Conservation (phyloP, 495 filamentous ascomycete species). For the Glonium stellatum region DNA sequence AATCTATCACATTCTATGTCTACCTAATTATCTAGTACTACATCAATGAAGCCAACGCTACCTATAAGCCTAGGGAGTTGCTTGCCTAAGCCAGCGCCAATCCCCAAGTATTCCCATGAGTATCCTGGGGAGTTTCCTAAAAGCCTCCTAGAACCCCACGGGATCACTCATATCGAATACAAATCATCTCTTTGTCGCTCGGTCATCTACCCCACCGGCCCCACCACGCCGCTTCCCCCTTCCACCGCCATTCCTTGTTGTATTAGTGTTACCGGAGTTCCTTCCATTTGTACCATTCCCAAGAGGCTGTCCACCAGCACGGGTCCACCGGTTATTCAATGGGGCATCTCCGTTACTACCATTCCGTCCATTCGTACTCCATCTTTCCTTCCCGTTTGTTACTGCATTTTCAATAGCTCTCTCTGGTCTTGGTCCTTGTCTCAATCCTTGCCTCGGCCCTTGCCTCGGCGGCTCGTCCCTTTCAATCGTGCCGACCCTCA, state of each 20-base stretch:
- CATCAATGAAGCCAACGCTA: too few species aligned
- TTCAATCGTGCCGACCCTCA: conserved; percentile 9
- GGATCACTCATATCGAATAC: too few species aligned
- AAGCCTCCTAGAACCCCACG: too few species aligned
- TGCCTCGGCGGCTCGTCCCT: background rate
- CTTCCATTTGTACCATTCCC: background rate
- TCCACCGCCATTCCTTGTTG: background rate
- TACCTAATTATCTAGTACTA: too few species aligned
- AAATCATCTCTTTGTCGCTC: background rate
- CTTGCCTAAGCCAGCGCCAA: too few species aligned
- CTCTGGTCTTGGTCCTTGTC: background rate
- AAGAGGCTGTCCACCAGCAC: background rate
- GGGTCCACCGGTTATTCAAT: too few species aligned
- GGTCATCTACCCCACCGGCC: background rate
- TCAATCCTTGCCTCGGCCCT: background rate
- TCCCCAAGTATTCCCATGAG: too few species aligned
- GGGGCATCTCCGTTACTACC: too few species aligned
- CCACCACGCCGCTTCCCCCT: background rate
- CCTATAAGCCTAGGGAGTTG: too few species aligned
- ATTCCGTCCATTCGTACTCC: background rate
- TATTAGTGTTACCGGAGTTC: background rate
- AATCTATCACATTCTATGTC: too few species aligned
- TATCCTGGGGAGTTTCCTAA: too few species aligned
- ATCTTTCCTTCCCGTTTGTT: background rate
- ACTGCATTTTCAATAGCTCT: background rate